phyloP scores from a whole-genome alignment of 352 stramenopile species.

The Phytophthora aleatoria region DNA sequence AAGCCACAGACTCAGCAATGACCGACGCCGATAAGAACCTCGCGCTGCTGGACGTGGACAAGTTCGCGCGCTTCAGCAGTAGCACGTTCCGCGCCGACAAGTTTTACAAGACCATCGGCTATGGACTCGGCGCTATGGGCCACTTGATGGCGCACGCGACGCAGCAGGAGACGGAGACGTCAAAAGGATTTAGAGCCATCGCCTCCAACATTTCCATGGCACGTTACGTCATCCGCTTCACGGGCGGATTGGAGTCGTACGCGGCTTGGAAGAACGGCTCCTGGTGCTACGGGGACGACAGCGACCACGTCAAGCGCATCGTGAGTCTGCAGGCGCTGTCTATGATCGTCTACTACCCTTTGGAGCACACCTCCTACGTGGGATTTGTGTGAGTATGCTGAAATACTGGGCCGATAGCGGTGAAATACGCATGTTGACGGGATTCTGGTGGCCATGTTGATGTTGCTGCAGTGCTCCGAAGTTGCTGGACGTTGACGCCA shows the following conservation, averaged over 20 bases:
- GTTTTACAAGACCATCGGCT: slow-evolving; percentile 85
- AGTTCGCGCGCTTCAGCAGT: slow-evolving; percentile 70
- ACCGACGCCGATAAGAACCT: slow-evolving; percentile 21
- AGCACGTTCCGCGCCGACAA: slow-evolving; percentile 74
- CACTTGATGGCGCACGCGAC: slow-evolving; percentile 57
- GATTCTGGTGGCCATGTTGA: slow-evolving; percentile 7
- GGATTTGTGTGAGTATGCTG: slow-evolving; percentile 69
- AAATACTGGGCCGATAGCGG: background rate
- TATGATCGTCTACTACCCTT: slow-evolving; percentile 87
- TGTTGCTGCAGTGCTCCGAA: slow-evolving; percentile 63
- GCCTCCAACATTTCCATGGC: slow-evolving; percentile 79
- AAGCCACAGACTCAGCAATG: slow-evolving; percentile 13
- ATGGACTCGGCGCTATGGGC: slow-evolving; percentile 58
- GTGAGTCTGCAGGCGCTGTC: slow-evolving; percentile 75
- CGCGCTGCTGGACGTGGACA: slow-evolving; percentile 62
- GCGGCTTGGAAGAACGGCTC: slow-evolving; percentile 77
- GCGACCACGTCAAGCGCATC: slow-evolving; percentile 57
- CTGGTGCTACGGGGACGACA: slow-evolving; percentile 79
- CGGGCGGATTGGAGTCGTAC: slow-evolving; percentile 72
- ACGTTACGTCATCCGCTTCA: slow-evolving; percentile 82
- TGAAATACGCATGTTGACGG: background rate
- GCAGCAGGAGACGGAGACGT: slow-evolving; percentile 55
- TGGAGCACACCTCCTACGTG: slow-evolving; percentile 85
- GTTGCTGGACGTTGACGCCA: slow-evolving; percentile 74
- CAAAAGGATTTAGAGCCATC: slow-evolving; percentile 63